phyloP scores from a whole-genome alignment of 768 basidiomycete species.

The Trametes cinnabarina region DNA sequence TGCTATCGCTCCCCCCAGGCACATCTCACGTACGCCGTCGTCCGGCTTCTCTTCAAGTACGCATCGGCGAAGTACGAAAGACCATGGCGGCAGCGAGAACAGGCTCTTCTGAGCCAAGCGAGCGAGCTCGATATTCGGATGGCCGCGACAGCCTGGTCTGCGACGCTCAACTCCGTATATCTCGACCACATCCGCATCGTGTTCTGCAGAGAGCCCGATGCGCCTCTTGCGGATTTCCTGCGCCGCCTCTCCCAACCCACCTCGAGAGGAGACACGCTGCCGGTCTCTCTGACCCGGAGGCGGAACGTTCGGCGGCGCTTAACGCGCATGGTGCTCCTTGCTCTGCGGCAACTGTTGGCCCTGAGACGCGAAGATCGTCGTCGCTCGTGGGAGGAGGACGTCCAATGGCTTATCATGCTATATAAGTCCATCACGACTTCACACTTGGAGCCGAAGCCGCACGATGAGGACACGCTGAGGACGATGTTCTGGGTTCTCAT shows the following conservation, averaged over 20 bases:
- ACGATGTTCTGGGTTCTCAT: background rate
- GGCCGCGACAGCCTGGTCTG: background rate
- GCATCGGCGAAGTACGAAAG: no score
- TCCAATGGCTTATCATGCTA: background rate
- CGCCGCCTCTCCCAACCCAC: background rate
- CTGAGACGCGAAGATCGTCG: background rate
- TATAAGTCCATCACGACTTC: no score
- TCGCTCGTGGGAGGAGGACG: background rate
- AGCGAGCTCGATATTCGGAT: background rate
- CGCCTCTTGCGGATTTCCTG: background rate
- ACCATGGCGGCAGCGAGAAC: constrained; percentile 1
- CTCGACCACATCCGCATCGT: background rate
- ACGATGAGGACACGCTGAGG: background rate
- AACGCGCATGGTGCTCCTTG: background rate
- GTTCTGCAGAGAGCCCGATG: background rate
- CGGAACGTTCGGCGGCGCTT: background rate
- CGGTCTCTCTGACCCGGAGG: background rate
- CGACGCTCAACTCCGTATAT: background rate
- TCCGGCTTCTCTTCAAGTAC: background rate
- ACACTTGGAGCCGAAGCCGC: no score
- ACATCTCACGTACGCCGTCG: background rate
- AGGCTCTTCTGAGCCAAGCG: background rate
- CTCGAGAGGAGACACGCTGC: background rate
- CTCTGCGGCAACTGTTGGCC: background rate
- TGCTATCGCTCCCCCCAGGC: constrained; percentile 20